phyloP scores from a whole-genome alignment of 257 asterid genomes.

The Thymus mandschuricus region DNA sequence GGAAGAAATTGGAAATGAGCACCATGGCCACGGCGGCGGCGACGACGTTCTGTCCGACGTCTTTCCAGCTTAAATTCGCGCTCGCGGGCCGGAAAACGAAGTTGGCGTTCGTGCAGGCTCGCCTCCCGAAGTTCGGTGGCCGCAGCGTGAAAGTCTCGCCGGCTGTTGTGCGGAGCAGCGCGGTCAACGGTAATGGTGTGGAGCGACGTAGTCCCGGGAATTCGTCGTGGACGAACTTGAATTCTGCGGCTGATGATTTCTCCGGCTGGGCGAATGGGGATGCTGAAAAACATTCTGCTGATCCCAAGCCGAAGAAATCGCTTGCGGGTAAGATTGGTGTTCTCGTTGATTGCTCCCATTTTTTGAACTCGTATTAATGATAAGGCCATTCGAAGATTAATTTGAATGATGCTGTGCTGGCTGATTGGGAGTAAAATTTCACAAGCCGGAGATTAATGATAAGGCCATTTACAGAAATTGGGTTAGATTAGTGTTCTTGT shows the following conservation, averaged over 20 bases:
- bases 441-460: too few relatives aligned
- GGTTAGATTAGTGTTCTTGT: too few relatives aligned
- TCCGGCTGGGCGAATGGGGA: constrained; percentile 79
- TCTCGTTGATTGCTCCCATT: constrained; percentile 9
- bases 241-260: constrained; percentile 54
- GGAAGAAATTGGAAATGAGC: constrained; percentile 48
- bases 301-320: constrained; percentile 53
- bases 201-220: constrained; percentile 46
- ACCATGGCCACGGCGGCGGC: constrained; percentile 49
- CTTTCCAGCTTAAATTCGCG: constrained; percentile 88
- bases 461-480: too few relatives aligned
- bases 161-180: constrained; percentile 47
- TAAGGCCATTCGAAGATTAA: neutral
- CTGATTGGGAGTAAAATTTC: neutral
- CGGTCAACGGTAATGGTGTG: constrained; percentile 44
- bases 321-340: constrained; percentile 53
- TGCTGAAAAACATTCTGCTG: constrained; percentile 43
- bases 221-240: constrained; percentile 57
- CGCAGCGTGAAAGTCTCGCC: constrained; percentile 43
- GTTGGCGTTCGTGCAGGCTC: constrained; percentile 36
- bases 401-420: neutral
- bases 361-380: neutral
- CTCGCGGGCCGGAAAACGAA: constrained; percentile 52
- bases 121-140: constrained; percentile 49
- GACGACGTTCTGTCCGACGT: constrained; percentile 74